Percentiles rank a stretch among this genome's conserved stretches.
Evolutionary conservation across 2,329 filamentous ascomycete species (phyloP).

Genomic region (Hirsutella thompsonii): DNA sequence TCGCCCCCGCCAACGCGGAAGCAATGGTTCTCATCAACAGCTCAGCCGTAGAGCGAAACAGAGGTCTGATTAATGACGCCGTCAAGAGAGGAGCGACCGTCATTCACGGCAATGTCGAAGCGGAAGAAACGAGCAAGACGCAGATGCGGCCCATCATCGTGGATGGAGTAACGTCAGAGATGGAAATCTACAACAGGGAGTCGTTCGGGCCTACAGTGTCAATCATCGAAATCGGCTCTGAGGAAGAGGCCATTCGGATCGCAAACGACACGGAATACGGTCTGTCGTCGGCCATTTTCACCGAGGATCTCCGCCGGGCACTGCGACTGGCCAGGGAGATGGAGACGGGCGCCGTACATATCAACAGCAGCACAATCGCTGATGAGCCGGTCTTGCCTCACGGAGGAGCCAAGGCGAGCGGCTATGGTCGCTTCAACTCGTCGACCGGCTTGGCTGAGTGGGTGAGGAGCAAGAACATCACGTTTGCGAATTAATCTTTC

Average conservation of each 20-base stretch:
- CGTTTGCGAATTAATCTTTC: conserved; percentile 28
- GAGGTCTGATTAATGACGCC: conserved; percentile 54
- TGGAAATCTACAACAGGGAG: conserved; percentile 66
- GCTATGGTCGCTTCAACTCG: conserved; percentile 47
- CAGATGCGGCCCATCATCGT: conserved; percentile 54
- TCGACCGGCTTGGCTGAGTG: conserved; percentile 45
- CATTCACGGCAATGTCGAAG: conserved; percentile 23
- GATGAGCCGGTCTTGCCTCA: conserved; percentile 52
- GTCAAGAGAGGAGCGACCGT: conserved; percentile 49
- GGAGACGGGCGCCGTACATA: conserved; percentile 55
- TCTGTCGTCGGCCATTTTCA: conserved; percentile 59
- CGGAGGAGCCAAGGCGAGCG: conserved; percentile 52
- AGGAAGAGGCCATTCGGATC: conserved; percentile 59
- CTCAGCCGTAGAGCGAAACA: conserved; percentile 52
- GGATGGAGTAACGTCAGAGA: conserved; percentile 43
- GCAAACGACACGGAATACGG: conserved; percentile 80
- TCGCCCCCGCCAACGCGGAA: conserved; percentile 45
- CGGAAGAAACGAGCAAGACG: conserved; percentile 18
- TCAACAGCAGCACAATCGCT: conserved; percentile 54
- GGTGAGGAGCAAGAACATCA: conserved; percentile 50
- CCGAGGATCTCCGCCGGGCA: conserved; percentile 47
- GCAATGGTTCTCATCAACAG: conserved; percentile 58
- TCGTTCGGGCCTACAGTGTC: conserved; percentile 67
- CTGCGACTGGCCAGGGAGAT: conserved; percentile 48
- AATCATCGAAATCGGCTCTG: conserved; percentile 49